These are phyloP conservation scores for Pythium volutum DNA, from an alignment of 352 stramenopile genomes.

Conservation along the genomic window DNA sequence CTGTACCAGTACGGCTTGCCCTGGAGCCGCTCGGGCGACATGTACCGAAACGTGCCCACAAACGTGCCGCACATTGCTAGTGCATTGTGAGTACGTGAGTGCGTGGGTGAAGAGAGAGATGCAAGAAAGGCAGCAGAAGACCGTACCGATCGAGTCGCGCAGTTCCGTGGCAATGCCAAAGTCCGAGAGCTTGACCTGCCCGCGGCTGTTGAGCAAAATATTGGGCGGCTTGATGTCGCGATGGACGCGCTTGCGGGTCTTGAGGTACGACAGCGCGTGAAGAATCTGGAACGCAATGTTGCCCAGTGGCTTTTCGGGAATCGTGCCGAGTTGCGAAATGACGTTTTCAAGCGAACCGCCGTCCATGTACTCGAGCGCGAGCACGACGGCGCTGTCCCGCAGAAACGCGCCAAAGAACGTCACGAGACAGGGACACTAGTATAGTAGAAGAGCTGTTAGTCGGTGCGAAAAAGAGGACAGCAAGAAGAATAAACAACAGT, in stretches of 20 bases:
- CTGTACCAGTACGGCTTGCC: slow-evolving; percentile 86
- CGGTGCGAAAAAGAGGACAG: too few species aligned
- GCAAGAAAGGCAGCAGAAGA: not conserved
- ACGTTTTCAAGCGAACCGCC: slow-evolving; percentile 90
- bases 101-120: not conserved
- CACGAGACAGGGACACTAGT: slow-evolving; percentile 74
- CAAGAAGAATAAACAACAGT: slow-evolving; percentile 14
- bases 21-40: slow-evolving; percentile 90
- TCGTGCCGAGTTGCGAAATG: slow-evolving; percentile 71
- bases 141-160: slow-evolving; percentile 77
- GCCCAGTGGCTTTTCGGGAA: slow-evolving; percentile 87
- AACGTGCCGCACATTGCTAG: slow-evolving; percentile 93
- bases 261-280: slow-evolving; percentile 92
- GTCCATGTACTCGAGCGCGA: slow-evolving; percentile 94
- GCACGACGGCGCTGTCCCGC: slow-evolving; percentile 83
- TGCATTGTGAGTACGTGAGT: not conserved
- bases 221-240: slow-evolving; percentile 98
- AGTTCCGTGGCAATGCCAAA: slow-evolving; percentile 93
- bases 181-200: slow-evolving; percentile 95
- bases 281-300: slow-evolving; percentile 94
- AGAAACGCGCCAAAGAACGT: slow-evolving; percentile 91
- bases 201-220: slow-evolving; percentile 90
- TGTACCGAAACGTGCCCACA: slow-evolving; percentile 92
- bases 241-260: slow-evolving; percentile 91
- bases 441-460: too few species aligned